These are phyloP conservation scores for Geoglossum cookeanum DNA, from an alignment of 2,329 filamentous ascomycete species.

Conservation along the genomic window DNA sequence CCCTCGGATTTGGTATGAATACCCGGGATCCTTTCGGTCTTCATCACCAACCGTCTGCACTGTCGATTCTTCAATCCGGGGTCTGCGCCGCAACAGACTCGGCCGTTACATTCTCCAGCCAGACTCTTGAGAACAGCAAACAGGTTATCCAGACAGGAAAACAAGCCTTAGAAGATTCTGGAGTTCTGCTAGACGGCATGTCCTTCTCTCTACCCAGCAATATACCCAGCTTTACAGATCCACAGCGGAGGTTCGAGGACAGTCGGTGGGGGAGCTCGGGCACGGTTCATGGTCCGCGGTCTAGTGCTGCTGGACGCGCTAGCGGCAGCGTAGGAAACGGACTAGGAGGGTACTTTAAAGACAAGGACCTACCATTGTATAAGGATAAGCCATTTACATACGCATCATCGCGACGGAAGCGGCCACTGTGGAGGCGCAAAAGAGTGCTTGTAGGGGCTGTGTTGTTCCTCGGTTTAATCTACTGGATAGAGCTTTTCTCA, in stretches of 20 bases:
- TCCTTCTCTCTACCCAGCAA: conserved; percentile 4
- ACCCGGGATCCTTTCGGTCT: conserved; percentile 4
- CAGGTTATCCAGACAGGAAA: not conserved
- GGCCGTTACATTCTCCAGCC: not conserved
- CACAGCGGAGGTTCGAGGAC: conserved; percentile 4
- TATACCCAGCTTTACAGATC: conserved; percentile 3
- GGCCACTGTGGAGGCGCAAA: conserved; percentile 44
- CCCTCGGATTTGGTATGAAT: conserved; percentile 3
- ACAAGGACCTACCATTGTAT: conserved; percentile 66
- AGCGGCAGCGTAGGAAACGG: conserved; percentile 35
- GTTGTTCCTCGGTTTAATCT: conserved; percentile 38
- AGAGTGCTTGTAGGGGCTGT: conserved; percentile 35
- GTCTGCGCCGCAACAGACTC: not conserved
- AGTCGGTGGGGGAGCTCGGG: conserved; percentile 6
- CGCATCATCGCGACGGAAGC: conserved; percentile 34
- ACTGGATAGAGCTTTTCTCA: conserved; percentile 47
- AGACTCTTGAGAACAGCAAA: not conserved
- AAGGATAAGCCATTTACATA: conserved; percentile 93
- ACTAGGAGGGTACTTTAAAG: conserved; percentile 45
- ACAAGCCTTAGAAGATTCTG: not conserved
- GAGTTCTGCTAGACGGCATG: conserved; percentile 3
- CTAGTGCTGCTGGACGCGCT: not conserved
- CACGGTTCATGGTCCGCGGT: not conserved
- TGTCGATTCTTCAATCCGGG: not conserved
- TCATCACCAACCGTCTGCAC: not conserved